Evolutionary conservation across 176 grass and related monocot genomes (phyloP).

Genomic region (Eragrostis nindensis): DNA sequence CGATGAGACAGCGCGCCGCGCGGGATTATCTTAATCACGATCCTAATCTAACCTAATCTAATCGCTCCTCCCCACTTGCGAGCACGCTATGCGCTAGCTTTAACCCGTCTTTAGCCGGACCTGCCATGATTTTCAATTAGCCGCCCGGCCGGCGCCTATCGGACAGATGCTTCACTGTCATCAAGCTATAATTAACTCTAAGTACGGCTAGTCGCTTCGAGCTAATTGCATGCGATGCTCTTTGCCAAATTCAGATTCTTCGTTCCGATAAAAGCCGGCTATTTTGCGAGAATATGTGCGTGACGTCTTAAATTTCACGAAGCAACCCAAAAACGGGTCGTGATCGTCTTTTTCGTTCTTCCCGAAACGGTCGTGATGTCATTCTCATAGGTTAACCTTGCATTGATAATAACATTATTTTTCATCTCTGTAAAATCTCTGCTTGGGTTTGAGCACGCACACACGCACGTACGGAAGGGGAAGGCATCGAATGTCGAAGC

Average conservation of each 20-base stretch:
- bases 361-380: constrained; percentile 17
- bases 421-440: neutral
- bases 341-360: neutral
- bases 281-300: neutral
- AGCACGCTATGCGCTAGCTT: constrained; percentile 23
- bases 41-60: constrained; percentile 36
- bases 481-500: constrained; percentile 19
- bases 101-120: constrained; percentile 46
- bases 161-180: constrained; percentile 36
- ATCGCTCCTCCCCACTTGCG: constrained; percentile 43
- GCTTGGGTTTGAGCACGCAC: neutral
- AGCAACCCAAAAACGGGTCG: constrained; percentile 11
- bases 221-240: neutral
- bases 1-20: constrained; percentile 61
- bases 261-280: neutral
- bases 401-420: neutral
- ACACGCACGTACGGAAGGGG: constrained; percentile 40
- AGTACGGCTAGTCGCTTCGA: neutral
- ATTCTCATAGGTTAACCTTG: neutral
- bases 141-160: constrained; percentile 24
- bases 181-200: constrained; percentile 10
- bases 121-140: constrained; percentile 35
- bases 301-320: neutral
- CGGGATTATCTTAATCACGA: constrained; percentile 51
- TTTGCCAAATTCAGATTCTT: constrained; percentile 9